Conservation (phyloP, 768 basidiomycete genomes). For the Boletus patriciae region DNA sequence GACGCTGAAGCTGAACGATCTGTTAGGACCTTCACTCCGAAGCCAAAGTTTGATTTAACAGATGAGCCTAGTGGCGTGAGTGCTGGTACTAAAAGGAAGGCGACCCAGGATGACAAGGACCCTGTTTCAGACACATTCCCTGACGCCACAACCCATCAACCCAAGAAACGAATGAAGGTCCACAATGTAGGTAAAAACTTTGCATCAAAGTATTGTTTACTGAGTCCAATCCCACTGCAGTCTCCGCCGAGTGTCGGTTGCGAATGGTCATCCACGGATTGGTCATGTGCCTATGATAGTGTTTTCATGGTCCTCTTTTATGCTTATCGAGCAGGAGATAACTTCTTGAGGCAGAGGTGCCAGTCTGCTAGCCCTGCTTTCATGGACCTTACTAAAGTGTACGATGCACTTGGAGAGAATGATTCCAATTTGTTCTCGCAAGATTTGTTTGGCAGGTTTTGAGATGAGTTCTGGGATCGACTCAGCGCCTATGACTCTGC, state of each 20-base stretch:
- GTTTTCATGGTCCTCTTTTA: constrained; percentile 12
- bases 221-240: not conserved
- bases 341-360: not conserved
- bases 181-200: not conserved
- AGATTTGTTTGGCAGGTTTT: not conserved
- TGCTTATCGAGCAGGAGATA: not conserved
- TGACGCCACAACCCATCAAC: not conserved
- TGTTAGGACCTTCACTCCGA: not conserved
- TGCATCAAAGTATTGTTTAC: not conserved
- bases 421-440: not conserved
- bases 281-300: constrained; percentile 12
- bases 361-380: too few species aligned
- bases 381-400: not conserved
- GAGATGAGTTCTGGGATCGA: not conserved
- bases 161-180: not conserved
- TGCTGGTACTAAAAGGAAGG: too few species aligned
- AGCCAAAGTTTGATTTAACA: not conserved
- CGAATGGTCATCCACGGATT: constrained; percentile 4
- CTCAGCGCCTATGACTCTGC: not conserved
- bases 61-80: too few species aligned
- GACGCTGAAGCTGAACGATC: constrained; percentile 5
- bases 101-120: too few species aligned
- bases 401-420: not conserved
- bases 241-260: not conserved
- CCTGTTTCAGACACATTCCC: not conserved